Conservation (phyloP, 257 asterid species). For the Thymus mandschuricus region DNA sequence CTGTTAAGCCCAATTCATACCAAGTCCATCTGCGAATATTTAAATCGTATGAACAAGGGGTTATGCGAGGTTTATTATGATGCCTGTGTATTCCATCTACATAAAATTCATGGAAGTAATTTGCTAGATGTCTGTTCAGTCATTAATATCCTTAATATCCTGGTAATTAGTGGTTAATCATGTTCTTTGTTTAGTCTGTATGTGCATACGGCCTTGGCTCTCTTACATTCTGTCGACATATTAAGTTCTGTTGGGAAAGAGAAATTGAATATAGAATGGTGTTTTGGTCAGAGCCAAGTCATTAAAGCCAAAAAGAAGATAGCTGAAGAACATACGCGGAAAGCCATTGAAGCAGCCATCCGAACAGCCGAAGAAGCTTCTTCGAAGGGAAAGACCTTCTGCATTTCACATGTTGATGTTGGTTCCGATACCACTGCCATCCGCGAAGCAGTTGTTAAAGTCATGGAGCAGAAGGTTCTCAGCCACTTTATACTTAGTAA, state of each 20-base stretch:
- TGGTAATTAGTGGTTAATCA: not conserved
- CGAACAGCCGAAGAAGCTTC: conserved; percentile 76
- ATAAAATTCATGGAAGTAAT: conserved; percentile 1
- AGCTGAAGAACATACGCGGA: conserved; percentile 79
- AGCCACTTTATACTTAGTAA: conserved; percentile 13
- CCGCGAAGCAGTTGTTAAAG: conserved; percentile 98
- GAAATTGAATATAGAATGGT: conserved; percentile 13
- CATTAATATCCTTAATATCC: conserved; percentile 6
- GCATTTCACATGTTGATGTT: conserved; percentile 73
- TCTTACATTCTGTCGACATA: conserved; percentile 10
- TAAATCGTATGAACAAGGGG: conserved; percentile 1
- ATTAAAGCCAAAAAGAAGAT: conserved; percentile 80
- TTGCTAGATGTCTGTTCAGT: not conserved
- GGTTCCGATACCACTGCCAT: conserved; percentile 92
- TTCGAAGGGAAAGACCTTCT: conserved; percentile 73
- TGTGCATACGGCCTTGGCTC: not conserved
- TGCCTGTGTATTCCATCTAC: not conserved
- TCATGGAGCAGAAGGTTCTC: conserved; percentile 84
- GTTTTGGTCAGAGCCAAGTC: conserved; percentile 73
- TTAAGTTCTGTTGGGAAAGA: conserved; percentile 2
- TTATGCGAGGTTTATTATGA: not conserved
- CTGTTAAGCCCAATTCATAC: conserved; percentile 2
- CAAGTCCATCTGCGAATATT: not conserved
- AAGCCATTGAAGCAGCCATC: conserved; percentile 67
- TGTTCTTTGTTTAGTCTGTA: not conserved